Evolutionary conservation across 1,284 basidiomycete genomes (phyloP).

Genomic region (Athelia psychrophila): DNA sequence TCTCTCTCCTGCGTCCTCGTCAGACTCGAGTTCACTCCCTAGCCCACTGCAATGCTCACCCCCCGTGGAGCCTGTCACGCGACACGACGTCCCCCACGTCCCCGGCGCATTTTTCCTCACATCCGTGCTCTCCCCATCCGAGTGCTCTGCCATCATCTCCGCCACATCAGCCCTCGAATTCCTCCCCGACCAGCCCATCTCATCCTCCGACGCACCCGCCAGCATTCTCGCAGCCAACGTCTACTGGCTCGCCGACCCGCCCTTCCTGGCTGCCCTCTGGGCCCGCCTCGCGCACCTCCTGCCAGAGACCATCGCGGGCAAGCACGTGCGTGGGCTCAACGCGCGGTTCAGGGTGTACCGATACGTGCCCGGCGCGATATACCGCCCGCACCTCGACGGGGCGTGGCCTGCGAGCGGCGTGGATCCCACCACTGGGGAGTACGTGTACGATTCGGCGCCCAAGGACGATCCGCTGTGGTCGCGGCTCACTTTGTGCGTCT

Average conservation of each 20-base stretch:
- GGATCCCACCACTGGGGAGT: conserved; percentile 38
- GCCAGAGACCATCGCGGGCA: conserved; percentile 36
- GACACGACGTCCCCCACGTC: conserved; percentile 37
- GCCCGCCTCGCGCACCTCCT: conserved; percentile 38
- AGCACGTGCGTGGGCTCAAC: conserved; percentile 48
- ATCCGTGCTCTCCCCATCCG: conserved; percentile 41
- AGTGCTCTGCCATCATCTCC: conserved; percentile 42
- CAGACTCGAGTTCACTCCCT: conserved; percentile 37
- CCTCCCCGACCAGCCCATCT: conserved; percentile 46
- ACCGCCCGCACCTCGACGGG: conserved; percentile 51
- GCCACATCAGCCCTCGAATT: conserved; percentile 45
- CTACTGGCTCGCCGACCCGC: conserved; percentile 49
- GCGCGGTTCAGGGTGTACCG: conserved; percentile 47
- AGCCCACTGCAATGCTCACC: conserved; percentile 26
- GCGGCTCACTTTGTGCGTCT: conserved; percentile 37
- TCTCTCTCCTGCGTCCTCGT: conserved; percentile 30
- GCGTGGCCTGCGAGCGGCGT: conserved; percentile 53
- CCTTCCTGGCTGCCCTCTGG: conserved; percentile 41
- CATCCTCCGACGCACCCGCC: conserved; percentile 39
- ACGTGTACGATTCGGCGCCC: conserved; percentile 49
- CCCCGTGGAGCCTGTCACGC: conserved; percentile 15
- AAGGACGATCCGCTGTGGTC: conserved; percentile 28
- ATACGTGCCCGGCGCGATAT: conserved; percentile 45
- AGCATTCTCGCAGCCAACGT: conserved; percentile 50
- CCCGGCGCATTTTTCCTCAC: conserved; percentile 44